Conservation (phyloP, 148 eudicot genomes). For the Fagopyrum tataricum region DNA sequence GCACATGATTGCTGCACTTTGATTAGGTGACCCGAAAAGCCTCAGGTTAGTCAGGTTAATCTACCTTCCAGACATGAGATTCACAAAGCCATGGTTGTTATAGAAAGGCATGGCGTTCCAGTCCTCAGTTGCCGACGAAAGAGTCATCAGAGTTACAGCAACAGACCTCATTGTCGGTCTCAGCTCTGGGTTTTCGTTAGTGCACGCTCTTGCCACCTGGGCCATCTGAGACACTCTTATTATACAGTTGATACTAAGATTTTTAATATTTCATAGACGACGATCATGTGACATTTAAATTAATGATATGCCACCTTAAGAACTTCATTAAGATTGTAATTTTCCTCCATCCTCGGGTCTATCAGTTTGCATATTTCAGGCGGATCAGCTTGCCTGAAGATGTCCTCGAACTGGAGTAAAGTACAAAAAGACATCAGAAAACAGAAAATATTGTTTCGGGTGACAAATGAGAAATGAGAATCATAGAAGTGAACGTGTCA, state of each 20-base stretch:
- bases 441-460: background rate
- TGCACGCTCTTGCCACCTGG: conserved; percentile 65
- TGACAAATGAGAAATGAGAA: no score
- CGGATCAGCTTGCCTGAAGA: conserved; percentile 43
- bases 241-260: background rate
- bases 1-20: background rate
- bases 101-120: conserved; percentile 49
- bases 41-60: background rate
- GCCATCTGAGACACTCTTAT: conserved; percentile 41
- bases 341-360: conserved; percentile 65
- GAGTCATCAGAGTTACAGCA: conserved; percentile 61
- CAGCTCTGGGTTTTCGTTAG: conserved; percentile 58
- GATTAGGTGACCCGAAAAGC: background rate
- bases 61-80: conserved; percentile 49
- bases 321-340: conserved; percentile 54
- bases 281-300: no score
- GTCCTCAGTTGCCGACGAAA: conserved; percentile 44
- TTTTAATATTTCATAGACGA: background rate
- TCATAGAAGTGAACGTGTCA: no score
- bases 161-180: conserved; percentile 90
- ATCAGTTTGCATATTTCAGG: conserved; percentile 40
- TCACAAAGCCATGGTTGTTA: conserved; percentile 46
- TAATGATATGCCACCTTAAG: conserved; percentile 36
- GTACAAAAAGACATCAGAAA: conserved; percentile 1
- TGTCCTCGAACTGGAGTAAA: conserved; percentile 51